A percentile compares a stretch with the other conserved stretches of the same genome.
Evolutionary conservation across 495 filamentous ascomycete genomes (phyloP).

Genomic region (Daldinia childiae): DNA sequence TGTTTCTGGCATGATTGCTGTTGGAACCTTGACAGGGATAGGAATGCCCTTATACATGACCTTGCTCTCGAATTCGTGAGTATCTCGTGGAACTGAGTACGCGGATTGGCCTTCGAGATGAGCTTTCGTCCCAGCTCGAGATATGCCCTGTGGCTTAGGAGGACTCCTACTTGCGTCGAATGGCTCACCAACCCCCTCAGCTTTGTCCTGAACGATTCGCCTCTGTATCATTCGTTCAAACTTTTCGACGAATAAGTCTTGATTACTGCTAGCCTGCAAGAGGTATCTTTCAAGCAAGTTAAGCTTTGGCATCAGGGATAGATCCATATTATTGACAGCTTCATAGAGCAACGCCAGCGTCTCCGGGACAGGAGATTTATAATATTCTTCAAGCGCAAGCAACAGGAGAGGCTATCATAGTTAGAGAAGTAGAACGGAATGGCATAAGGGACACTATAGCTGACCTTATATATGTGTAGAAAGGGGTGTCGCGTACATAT

Average conservation of each 20-base stretch:
- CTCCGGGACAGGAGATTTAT: constrained; percentile 87
- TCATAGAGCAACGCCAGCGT: constrained; percentile 90
- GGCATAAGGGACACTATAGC: constrained; percentile 22
- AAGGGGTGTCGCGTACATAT: constrained; percentile 99
- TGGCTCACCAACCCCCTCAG: constrained; percentile 52
- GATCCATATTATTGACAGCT: constrained; percentile 95
- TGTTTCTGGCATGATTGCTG: constrained; percentile 90
- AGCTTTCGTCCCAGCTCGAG: constrained; percentile 63
- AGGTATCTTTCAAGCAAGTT: constrained; percentile 85
- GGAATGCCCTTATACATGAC: constrained; percentile 96
- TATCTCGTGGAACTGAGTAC: constrained; percentile 85
- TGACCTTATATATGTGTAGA: constrained; percentile 96
- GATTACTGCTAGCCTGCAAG: constrained; percentile 87
- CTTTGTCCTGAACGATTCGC: constrained; percentile 63
- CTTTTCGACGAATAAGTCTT: constrained; percentile 97
- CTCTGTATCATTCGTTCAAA: constrained; percentile 92
- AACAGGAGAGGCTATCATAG: constrained; percentile 80
- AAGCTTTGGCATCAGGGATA: constrained; percentile 90
- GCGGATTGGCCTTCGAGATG: constrained; percentile 59
- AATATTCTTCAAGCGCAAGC: constrained; percentile 97
- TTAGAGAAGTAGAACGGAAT: constrained; percentile 39
- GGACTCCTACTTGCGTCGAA: constrained; percentile 60
- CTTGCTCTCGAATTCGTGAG: constrained; percentile 94
- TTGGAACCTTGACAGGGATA: constrained; percentile 94
- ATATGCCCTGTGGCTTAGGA: constrained; percentile 58